Percentiles rank a stretch among this genome's conserved stretches.
These are phyloP conservation scores for Rhizoclosmatium globosum DNA, from an alignment of 192 early-diverging fungal genomes.

Conservation along the genomic window DNA sequence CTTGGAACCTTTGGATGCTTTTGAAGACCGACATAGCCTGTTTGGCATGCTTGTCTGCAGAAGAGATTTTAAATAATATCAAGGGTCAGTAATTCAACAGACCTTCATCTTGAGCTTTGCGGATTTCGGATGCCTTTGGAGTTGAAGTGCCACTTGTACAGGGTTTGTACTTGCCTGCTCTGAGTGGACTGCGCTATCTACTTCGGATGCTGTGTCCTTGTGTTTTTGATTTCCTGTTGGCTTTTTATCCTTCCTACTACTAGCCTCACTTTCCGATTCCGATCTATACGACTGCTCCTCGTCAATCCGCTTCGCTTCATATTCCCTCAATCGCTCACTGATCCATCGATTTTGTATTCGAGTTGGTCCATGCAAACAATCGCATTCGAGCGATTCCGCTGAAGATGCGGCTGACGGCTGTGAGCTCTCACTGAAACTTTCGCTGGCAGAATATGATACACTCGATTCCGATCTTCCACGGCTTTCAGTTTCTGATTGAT, in stretches of 20 bases:
- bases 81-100: neutral
- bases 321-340: neutral
- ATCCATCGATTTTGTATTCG: neutral
- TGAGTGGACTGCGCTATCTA: neutral
- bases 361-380: neutral
- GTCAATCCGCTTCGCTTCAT: neutral
- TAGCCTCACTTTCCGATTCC: neutral
- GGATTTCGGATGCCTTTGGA: neutral
- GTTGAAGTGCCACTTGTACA: neutral
- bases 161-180: neutral
- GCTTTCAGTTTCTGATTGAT: neutral
- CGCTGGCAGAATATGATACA: neutral
- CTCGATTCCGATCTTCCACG: neutral
- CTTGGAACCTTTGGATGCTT: conserved; percentile 26
- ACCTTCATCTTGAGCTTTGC: neutral
- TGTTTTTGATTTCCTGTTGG: no score
- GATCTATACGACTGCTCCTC: neutral
- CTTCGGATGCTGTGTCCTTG: neutral
- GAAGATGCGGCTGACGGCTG: neutral
- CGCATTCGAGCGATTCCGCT: neutral
- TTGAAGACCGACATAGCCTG: conserved; percentile 2
- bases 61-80: neutral
- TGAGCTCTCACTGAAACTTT: neutral
- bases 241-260: neutral
- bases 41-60: neutral